phyloP scores from a whole-genome alignment of 2,329 filamentous ascomycete genomes.

The Verticillium dahliae region DNA sequence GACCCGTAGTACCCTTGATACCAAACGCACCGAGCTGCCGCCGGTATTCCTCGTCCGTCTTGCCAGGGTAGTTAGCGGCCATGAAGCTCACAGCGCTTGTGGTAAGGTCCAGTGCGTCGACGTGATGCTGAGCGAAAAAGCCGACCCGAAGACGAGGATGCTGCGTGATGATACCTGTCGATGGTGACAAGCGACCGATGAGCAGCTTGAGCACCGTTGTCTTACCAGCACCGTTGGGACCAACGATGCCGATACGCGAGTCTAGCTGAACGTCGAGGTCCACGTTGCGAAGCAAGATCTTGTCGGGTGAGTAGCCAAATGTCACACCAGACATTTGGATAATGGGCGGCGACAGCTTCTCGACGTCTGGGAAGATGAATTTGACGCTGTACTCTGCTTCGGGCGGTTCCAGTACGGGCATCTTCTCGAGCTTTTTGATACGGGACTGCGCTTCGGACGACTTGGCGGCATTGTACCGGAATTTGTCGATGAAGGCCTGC shows the following conservation, averaged over 20 bases:
- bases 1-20: slow-evolving; percentile 87
- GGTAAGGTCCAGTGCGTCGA: slow-evolving; percentile 88
- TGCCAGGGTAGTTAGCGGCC: slow-evolving; percentile 84
- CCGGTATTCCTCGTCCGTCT: slow-evolving; percentile 93
- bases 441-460: slow-evolving; percentile 96
- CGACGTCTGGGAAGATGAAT: slow-evolving; percentile 95
- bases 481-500: slow-evolving; percentile 99
- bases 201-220: slow-evolving; percentile 98
- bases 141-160: slow-evolving; percentile 85
- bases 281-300: slow-evolving; percentile 73
- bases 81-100: slow-evolving; percentile 92
- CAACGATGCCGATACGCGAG: slow-evolving; percentile 97
- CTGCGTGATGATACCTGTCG: slow-evolving; percentile 76
- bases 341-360: slow-evolving; percentile 95
- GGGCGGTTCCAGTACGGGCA: slow-evolving; percentile 85
- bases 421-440: slow-evolving; percentile 98
- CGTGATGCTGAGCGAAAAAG: slow-evolving; percentile 98
- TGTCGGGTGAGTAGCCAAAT: slow-evolving; percentile 81
- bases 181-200: slow-evolving; percentile 74
- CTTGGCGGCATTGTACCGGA: slow-evolving; percentile 98
- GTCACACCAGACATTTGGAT: slow-evolving; percentile 92
- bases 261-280: slow-evolving; percentile 97
- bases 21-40: slow-evolving; percentile 86
- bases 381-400: slow-evolving; percentile 94
- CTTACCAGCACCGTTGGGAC: slow-evolving; percentile 97